phyloP scores from a whole-genome alignment of 2,329 filamentous ascomycete species.

The Berkeleyomyces rouxiae region DNA sequence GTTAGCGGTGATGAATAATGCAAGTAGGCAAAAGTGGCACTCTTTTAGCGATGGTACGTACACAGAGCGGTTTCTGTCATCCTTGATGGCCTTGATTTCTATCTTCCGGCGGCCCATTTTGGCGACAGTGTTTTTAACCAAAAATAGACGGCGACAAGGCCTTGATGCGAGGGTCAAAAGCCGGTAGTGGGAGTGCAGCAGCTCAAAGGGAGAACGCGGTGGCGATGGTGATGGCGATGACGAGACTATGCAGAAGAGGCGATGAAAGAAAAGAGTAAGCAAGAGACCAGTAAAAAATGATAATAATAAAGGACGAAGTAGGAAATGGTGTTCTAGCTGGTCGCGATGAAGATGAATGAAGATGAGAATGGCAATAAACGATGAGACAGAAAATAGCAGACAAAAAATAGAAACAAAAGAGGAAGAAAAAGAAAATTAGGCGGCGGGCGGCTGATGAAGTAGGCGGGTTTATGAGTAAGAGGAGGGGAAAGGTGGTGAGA shows the following conservation, averaged over 20 bases:
- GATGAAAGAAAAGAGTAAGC: neutral
- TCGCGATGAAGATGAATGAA: neutral
- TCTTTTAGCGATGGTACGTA: conserved; percentile 35
- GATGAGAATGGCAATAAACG: neutral
- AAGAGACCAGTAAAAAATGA: neutral
- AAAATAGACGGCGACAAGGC: conserved; percentile 7
- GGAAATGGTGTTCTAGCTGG: neutral
- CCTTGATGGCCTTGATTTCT: conserved; percentile 98
- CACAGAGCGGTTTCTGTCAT: conserved; percentile 95
- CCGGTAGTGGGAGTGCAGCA: neutral
- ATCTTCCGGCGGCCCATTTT: conserved; percentile 97
- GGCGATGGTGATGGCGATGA: neutral
- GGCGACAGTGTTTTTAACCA: conserved; percentile 14
- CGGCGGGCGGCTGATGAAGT: neutral
- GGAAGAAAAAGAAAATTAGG: neutral
- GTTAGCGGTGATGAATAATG: neutral
- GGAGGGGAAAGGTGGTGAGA: neutral
- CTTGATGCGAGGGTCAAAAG: neutral
- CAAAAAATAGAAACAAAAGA: conserved; percentile 1
- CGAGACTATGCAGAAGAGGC: neutral
- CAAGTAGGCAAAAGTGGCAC: neutral
- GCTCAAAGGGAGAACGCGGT: neutral
- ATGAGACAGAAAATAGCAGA: neutral
- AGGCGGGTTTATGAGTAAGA: neutral
- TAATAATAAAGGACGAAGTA: neutral